Evolutionary conservation across 768 basidiomycete genomes (phyloP).

Genomic region (Rhizopogon sp.): DNA sequence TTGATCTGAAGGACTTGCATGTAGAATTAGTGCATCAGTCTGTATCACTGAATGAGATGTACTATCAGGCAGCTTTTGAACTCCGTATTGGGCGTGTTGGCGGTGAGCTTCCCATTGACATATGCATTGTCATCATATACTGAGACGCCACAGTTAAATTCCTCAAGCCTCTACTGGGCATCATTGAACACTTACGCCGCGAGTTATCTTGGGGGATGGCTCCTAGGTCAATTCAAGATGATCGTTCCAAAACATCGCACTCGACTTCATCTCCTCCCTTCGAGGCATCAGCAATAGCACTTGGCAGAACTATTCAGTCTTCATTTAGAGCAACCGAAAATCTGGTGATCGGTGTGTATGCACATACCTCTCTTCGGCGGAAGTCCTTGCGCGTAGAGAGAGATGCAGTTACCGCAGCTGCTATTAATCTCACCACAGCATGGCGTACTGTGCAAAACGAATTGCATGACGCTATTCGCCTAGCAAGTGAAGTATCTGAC

Average conservation of each 20-base stretch:
- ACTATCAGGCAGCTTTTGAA: slow-evolving; percentile 43
- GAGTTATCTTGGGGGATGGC: slow-evolving; percentile 40
- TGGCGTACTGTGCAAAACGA: slow-evolving; percentile 23
- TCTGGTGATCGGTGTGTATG: slow-evolving; percentile 25
- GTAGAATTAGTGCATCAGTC: slow-evolving; percentile 29
- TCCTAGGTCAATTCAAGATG: slow-evolving; percentile 1
- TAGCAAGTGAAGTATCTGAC: neutral
- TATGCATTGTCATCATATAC: neutral
- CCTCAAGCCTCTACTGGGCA: slow-evolving; percentile 38
- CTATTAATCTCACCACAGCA: slow-evolving; percentile 18
- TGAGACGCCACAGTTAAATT: slow-evolving; percentile 28
- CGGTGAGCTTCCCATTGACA: slow-evolving; percentile 22
- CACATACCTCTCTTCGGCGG: slow-evolving; percentile 8
- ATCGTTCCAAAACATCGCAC: neutral
- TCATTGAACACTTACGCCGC: slow-evolving; percentile 40
- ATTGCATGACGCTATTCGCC: slow-evolving; percentile 19
- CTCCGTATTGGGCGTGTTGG: slow-evolving; percentile 39
- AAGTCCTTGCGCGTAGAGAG: slow-evolving; percentile 7
- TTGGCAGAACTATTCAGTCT: slow-evolving; percentile 30
- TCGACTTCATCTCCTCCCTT: slow-evolving; percentile 12
- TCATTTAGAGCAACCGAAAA: slow-evolving; percentile 31
- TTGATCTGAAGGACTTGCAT: slow-evolving; percentile 14
- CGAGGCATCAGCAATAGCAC: slow-evolving; percentile 22
- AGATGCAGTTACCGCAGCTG: slow-evolving; percentile 9
- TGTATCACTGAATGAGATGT: slow-evolving; percentile 34